Base-by-base conservation (phyloP, 352 stramenopile genomes). In the Globisporangium lucens region DNA sequence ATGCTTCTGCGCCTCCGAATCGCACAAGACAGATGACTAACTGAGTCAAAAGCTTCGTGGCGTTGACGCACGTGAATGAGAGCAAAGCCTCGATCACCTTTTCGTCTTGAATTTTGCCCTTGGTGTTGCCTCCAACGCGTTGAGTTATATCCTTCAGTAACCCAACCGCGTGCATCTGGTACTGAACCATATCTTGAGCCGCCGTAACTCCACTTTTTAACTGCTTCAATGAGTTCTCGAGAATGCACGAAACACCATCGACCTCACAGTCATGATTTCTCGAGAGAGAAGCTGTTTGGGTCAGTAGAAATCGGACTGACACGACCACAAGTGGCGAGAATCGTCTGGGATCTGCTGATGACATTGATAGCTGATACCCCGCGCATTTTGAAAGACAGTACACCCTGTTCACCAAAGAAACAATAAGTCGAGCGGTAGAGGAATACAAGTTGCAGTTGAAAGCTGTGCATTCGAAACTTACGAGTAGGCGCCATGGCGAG, bases 321-420 rank as follows among this genome's bases (percentile, higher is more conserved):
- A 56, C 30, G 56, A 87, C 62, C 15, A 73, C 70, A 7, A 82
- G 59, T 12, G 66, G 58, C 53, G 68, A 53, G 56, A 85, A 83
- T 22, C n/a, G 69, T 22, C 4, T 70, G 47, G 67, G 68, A 8
- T 60, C 67, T 15, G 71, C 66, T 12, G 64, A 60, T 0, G 71
- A 77, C 13, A 89, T 63, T 4, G 68, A 70, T 22, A 77, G 55
- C 38, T 85, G 56, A 41, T 80, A 87, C 30, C 76, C 66, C 4
- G 75, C 77, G 36, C 75, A 85, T 35, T 82, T 82, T 10, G 69
- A 66, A 46, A 85, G 43, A 24, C 77, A 85, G 30, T 77, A 83
- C n/a, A 55, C 29, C 22, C 60, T 65, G 56, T 17, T 29, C 15
- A 59, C 9, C 56, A 62, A 12, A 62, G 12, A 22, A 67, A 43